Evolutionary conservation across 768 basidiomycete species (phyloP), one percentile per base, ranked within the genome.

Genomic region (Mycena galopus): DNA sequence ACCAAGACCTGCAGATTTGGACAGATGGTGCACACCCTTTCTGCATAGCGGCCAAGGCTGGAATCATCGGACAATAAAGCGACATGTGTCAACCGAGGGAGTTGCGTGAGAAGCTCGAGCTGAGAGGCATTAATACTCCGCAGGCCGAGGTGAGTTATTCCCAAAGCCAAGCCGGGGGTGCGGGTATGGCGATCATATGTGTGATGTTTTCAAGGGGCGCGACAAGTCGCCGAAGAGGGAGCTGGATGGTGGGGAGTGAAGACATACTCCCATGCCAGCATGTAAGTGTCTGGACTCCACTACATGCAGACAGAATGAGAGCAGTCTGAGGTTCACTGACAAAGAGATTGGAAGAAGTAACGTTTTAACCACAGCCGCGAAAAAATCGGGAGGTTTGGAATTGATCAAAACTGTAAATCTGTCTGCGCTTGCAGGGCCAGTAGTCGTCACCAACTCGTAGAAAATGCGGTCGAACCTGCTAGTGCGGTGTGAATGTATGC

Each of bases 51-150:
- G 2, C 23, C n/a, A 3, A 35, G 14, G 27, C 9, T n/a, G 4
- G 23, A 8, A 2, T 19, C 0, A 4, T n/a, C 27, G 9, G 14
- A 3, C 25, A 0, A 47, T 23, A 65, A 9, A 27, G 65, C 50
- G 35, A 66, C 10, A 33, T 71, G 70, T 9, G 64, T 71, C 29
- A 71, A 32, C 9, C n/a, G 42, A 7, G 69, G 70, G 27, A 71
- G 51, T 27, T n/a, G 57, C 14, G 23, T 11, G n/a, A 71, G 57
- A 14, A 7, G 5, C 44, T 47, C 27, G 16, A 59, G 29, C 12
- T 37, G 27, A 11, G 47, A 27, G 27, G 11, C 10, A 6, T 29
- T 19, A 4, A 39, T 17, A 5, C n/a, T 10, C n/a, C 1, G 21
- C 27, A 71, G 33, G 21, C 66, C 65, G 9, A 71, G 23, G 32